phyloP scores from a whole-genome alignment of 164 flowering plant species.

The Tetracentron sinense region DNA sequence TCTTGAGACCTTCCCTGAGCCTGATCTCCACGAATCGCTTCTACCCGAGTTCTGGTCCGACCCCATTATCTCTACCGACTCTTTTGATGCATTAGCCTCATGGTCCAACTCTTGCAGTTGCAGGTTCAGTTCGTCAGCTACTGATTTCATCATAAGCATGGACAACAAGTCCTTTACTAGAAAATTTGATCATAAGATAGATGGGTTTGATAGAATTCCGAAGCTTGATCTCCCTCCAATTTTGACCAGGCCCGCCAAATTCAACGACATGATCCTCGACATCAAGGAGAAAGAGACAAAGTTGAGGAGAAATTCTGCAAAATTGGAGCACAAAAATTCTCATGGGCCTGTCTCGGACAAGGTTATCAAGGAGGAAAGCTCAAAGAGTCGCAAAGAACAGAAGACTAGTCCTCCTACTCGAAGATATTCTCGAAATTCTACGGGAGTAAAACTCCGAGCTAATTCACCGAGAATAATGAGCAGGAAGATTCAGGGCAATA shows the following conservation, averaged over 20 bases:
- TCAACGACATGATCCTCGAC: slow-evolving; percentile 15
- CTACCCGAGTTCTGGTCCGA: slow-evolving; percentile 9
- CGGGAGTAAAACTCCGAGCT: slow-evolving; percentile 33
- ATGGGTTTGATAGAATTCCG: slow-evolving; percentile 25
- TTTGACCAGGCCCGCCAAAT: slow-evolving; percentile 37
- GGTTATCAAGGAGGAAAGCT: slow-evolving; percentile 21
- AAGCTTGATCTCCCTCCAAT: slow-evolving; percentile 53
- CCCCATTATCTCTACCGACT: not conserved
- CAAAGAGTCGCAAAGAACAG: slow-evolving; percentile 21
- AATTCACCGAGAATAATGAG: slow-evolving; percentile 31
- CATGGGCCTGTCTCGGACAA: slow-evolving; percentile 22
- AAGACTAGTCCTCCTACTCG: slow-evolving; percentile 13
- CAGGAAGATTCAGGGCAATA: slow-evolving; percentile 21
- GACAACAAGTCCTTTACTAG: slow-evolving; percentile 13
- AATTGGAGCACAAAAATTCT: slow-evolving; percentile 14
- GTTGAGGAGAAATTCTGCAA: slow-evolving; percentile 9
- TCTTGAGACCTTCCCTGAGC: slow-evolving; percentile 15
- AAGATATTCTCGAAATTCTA: slow-evolving; percentile 20
- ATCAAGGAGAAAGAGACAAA: slow-evolving; percentile 7
- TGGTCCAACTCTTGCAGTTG: no score
- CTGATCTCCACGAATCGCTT: slow-evolving; percentile 4
- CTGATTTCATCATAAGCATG: slow-evolving; percentile 51
- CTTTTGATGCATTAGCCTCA: slow-evolving; percentile 13
- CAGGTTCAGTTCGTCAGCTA: slow-evolving; percentile 35
- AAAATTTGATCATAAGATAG: slow-evolving; percentile 18